A percentile compares a stretch with the other conserved stretches of the same genome.
Conservation (phyloP, 192 early-diverging fungal species). For the Chytriomyces sp. region DNA sequence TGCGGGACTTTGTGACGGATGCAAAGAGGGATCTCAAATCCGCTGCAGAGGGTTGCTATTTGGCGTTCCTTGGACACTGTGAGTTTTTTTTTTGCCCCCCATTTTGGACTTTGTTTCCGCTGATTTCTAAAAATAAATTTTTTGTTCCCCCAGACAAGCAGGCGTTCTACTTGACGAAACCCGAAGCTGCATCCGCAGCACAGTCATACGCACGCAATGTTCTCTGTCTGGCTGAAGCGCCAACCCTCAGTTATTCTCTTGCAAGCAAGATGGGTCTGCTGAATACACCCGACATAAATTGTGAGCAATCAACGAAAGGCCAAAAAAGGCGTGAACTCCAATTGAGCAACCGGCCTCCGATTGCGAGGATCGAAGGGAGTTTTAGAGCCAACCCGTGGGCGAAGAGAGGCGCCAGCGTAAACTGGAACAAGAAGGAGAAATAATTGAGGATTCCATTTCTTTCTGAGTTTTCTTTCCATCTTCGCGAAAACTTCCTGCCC, state of each 20-base stretch:
- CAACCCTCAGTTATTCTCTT: constrained; percentile 12
- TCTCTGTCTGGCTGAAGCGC: constrained; percentile 30
- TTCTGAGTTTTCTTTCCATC: no score
- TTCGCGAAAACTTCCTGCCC: no score
- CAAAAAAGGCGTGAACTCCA: no score
- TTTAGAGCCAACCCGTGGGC: no score
- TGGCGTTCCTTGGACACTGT: constrained; percentile 68
- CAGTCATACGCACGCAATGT: constrained; percentile 34
- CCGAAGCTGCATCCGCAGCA: constrained; percentile 4
- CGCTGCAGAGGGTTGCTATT: constrained; percentile 61
- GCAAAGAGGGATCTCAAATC: constrained; percentile 28
- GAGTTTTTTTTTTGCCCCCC: constrained; percentile 39
- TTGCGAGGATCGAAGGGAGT: no score
- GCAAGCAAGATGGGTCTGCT: constrained; percentile 33
- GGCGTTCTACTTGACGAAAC: background rate
- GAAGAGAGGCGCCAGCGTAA: no score
- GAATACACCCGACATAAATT: no score
- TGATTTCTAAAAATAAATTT: background rate
- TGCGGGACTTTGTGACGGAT: constrained; percentile 5
- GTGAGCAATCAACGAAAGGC: no score
- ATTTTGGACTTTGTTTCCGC: background rate
- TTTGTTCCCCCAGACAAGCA: background rate
- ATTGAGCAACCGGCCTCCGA: no score
- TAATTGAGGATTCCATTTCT: no score
- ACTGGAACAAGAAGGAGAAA: no score